Evolutionary conservation across 2,329 filamentous ascomycete species (phyloP).

Genomic region (Penicillium brasilianum): DNA sequence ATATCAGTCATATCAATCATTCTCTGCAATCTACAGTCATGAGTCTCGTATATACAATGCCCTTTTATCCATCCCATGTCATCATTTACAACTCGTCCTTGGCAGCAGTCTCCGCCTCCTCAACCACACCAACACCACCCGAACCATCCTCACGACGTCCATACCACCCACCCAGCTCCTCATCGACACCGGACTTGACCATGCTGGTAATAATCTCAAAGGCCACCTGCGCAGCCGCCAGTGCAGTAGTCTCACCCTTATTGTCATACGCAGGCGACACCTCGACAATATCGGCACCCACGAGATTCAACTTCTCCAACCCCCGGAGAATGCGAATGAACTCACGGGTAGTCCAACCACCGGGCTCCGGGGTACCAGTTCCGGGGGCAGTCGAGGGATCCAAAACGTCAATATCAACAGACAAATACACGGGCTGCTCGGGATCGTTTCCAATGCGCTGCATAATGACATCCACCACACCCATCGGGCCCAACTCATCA

Average conservation of each 20-base stretch:
- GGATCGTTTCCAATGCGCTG: slow-evolving; percentile 66
- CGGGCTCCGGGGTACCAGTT: slow-evolving; percentile 87
- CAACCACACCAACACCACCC: slow-evolving; percentile 25
- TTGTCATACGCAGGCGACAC: slow-evolving; percentile 86
- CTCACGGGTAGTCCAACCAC: slow-evolving; percentile 89
- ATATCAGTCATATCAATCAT: slow-evolving; percentile 21
- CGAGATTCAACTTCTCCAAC: slow-evolving; percentile 80
- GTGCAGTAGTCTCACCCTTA: slow-evolving; percentile 75
- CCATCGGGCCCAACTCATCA: slow-evolving; percentile 76
- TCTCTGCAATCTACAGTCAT: slow-evolving; percentile 27
- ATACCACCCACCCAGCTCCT: slow-evolving; percentile 49
- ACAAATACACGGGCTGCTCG: slow-evolving; percentile 79
- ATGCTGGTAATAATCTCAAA: slow-evolving; percentile 79
- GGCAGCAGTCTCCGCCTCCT: slow-evolving; percentile 18
- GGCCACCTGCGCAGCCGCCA: slow-evolving; percentile 81
- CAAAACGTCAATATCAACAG: slow-evolving; percentile 80
- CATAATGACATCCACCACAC: slow-evolving; percentile 73
- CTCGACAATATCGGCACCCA: slow-evolving; percentile 90
- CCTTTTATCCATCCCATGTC: neutral
- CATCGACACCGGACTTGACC: slow-evolving; percentile 51
- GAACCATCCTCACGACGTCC: slow-evolving; percentile 34
- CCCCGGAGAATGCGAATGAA: slow-evolving; percentile 82
- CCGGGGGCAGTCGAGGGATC: slow-evolving; percentile 74
- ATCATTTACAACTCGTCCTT: slow-evolving; percentile 38
- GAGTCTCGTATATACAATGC: slow-evolving; percentile 19